Base-by-base conservation (phyloP, 2,329 filamentous ascomycete genomes). In the Aspergillus aculeatinus region DNA sequence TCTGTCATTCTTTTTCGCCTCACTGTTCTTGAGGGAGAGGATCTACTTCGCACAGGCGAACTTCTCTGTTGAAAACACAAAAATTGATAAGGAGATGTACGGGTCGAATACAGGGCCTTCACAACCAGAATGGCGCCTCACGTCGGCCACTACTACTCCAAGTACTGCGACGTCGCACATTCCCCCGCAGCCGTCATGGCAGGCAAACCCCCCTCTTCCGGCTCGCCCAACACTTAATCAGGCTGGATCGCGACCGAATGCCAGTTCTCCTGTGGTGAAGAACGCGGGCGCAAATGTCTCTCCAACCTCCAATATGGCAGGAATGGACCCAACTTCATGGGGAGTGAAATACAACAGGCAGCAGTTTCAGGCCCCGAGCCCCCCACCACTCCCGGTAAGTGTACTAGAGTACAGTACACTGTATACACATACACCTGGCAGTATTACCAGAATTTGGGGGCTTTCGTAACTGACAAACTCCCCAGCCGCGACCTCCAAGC, bases 321-420 rank as follows among this genome's bases (percentile, higher is more conserved):
- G 57, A 6, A 19, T 68, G 23, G 74, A 79, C 63, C 76, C 76
- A 14, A 70, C 74, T 16, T 66, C 67, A 16, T 81, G 78, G 79
- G 79, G 78, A 27, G 77, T 80, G 50, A 73, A 74, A 56, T 80
- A 77, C 61, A 79, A 78, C 59, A 73, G 71, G 52, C 72, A 72
- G 44, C 67, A 69, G 52, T 57, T 64, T 58, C 66, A 65, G 57
- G 64, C 62, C 10, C 62, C 68, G 31, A 63, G 65, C 25, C 67
- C 70, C 42, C 76, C 74, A 23, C 73, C 76, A 27, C 66, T 79
- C 23, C 77, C 77, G 12, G 77, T 78, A 70, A 62, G 72, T 68
- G 57, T 59, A 47, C 33, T 16, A 35, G 4, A 3, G 33, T 35
- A 35, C 11, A 35, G 33, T 16, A 35, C 33, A 12, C 33, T 29